Base-by-base conservation (phyloP, 148 eudicot species). In the Nepenthes gracilis region DNA sequence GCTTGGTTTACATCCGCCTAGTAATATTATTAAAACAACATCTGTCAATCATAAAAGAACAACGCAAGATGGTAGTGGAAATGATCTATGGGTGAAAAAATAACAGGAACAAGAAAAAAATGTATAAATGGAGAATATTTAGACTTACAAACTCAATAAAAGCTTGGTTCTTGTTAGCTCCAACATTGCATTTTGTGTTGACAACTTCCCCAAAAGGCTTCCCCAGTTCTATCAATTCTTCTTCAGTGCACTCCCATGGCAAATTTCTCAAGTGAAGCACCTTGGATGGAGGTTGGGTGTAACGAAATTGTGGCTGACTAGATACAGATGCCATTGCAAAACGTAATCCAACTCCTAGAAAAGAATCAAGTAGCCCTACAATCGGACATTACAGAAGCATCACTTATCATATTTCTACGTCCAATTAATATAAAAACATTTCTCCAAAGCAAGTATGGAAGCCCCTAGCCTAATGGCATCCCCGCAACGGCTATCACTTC, bases 221-320 rank as follows among this genome's bases (percentile, higher is more conserved):
- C 62, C 96, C 99, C 59, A 93, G 67, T 77, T 89, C 96, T 54
- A 93, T 70, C 58, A 93, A 77, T 68, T 93, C 99, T 77, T 93
- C 99, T 65, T 84, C 95, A 1, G 80, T 74, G 74, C 99, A 93
- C 77, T 93, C 99, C 99, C 99, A 93, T 47, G 99, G 99, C 82
- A 93, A 72, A 66, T 89, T 93, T 76, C 99, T 81, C 83, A 93
- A 72, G 75, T 93, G 99, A 66, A 89, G 96, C 64, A 93, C 99
- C 82, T 93, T 93, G 2, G 99, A 93, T 23, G 99, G 99, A 67
- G 96, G 80, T 71, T 93, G 99, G 23, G 99, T 88, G 81, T 89
- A 88, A 55, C 92, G 99, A 55, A 93, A 93, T 82, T 93, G 99
- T 35, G 88, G 95, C 74, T 93, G 99, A 71, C 77, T 93, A 47